These are phyloP conservation scores for Leersia perrieri DNA, from an alignment of 176 grass and related monocot genomes.

Conservation along the genomic window DNA sequence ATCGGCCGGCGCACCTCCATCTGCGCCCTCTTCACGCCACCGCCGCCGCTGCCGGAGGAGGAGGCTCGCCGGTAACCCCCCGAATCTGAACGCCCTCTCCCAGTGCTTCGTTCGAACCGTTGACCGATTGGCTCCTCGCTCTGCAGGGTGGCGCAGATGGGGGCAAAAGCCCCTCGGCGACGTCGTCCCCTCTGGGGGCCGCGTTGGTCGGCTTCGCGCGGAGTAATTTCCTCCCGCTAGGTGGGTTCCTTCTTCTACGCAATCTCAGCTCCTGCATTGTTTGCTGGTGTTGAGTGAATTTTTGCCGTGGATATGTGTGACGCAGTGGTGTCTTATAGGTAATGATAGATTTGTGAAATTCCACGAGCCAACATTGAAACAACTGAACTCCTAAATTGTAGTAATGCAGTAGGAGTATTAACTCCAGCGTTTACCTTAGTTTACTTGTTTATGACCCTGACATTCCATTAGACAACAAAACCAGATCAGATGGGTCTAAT, in stretches of 20 bases:
- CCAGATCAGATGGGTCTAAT: background rate
- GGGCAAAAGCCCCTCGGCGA: conserved; percentile 19
- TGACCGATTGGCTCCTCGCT: background rate
- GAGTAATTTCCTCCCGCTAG: conserved; percentile 91
- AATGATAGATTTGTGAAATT: background rate
- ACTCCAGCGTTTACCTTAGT: background rate
- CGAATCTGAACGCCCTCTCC: background rate
- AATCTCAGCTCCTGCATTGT: background rate
- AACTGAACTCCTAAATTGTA: background rate
- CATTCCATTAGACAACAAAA: background rate
- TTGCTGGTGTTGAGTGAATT: background rate
- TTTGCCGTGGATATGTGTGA: background rate
- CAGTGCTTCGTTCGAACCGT: conserved; percentile 10
- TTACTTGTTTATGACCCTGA: background rate
- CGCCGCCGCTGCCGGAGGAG: no score
- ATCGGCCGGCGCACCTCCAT: background rate
- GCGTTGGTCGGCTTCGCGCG: conserved; percentile 44
- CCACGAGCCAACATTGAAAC: background rate
- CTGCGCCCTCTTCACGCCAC: conserved; percentile 25
- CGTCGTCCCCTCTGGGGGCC: conserved; percentile 27
- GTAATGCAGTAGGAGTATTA: background rate
- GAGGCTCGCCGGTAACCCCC: conserved; percentile 31
- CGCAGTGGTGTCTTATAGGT: background rate
- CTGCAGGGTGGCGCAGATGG: conserved; percentile 47
- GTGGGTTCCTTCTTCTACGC: conserved; percentile 28